phyloP scores from a whole-genome alignment of 352 stramenopile species.

The Globisporangium okanoganense region DNA sequence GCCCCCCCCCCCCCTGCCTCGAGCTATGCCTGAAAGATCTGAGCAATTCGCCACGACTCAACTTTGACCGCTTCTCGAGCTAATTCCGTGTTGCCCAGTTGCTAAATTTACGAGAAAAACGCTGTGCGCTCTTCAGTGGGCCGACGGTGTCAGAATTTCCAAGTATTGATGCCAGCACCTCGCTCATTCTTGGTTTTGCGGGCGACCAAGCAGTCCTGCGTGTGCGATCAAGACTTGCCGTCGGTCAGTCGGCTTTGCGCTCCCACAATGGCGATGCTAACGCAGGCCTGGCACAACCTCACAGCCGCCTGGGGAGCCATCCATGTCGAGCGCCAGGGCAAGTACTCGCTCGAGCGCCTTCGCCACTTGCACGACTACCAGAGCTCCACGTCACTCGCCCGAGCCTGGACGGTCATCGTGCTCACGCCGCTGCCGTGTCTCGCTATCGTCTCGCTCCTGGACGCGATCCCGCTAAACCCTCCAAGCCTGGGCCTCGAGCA shows the following conservation, averaged over 20 bases:
- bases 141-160: neutral
- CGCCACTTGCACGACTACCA: neutral
- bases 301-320: neutral
- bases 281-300: neutral
- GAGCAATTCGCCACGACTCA: too few species aligned
- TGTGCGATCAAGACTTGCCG: neutral
- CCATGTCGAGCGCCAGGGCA: constrained; percentile 19
- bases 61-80: neutral
- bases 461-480: constrained; percentile 5
- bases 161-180: neutral
- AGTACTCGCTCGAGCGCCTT: constrained; percentile 15
- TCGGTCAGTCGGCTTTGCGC: neutral
- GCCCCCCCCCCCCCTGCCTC: too few species aligned
- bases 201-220: neutral
- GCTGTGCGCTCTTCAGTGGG: neutral
- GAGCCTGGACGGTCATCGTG: neutral
- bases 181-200: neutral
- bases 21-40: too few species aligned
- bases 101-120: neutral
- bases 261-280: neutral
- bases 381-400: too few species aligned
- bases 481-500: neutral
- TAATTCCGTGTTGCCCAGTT: neutral
- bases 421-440: constrained; percentile 15
- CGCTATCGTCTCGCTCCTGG: neutral